Conservation (phyloP, 441 rosid species). For the Sinapis alba region DNA sequence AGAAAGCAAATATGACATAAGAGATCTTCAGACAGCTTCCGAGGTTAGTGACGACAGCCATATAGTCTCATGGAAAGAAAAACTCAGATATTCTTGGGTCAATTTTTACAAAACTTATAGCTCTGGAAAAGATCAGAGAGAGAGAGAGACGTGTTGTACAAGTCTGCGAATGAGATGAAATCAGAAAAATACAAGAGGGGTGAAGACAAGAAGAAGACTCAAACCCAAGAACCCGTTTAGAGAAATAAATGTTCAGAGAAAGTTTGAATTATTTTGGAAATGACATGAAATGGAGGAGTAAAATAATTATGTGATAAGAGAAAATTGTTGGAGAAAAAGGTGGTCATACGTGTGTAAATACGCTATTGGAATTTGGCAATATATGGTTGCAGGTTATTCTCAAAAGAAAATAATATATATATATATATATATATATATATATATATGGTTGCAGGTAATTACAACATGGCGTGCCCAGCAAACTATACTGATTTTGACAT, state of each 20-base stretch:
- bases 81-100: not conserved
- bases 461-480: constrained; percentile 25
- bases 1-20: constrained; percentile 70
- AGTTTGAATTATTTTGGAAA: not conserved
- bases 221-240: not conserved
- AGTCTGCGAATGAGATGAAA: constrained; percentile 22
- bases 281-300: not conserved
- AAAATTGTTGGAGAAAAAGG: constrained; percentile 1
- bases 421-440: no score
- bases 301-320: not conserved
- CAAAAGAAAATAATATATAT: no score
- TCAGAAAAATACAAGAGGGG: not conserved
- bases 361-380: not conserved
- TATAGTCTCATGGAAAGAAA: constrained; percentile 25
- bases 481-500: constrained; percentile 23
- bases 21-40: constrained; percentile 45
- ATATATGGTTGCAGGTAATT: constrained; percentile 5
- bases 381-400: no score
- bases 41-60: constrained; percentile 46
- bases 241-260: not conserved
- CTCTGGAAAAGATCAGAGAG: not conserved
- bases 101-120: constrained; percentile 9
- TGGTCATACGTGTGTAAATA: constrained; percentile 8
- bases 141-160: constrained; percentile 28
- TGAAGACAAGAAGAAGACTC: constrained; percentile 17